Percentiles rank a stretch among this genome's conserved stretches.
Evolutionary conservation across 768 basidiomycete species (phyloP).

Genomic region (Roridomyces roridus): DNA sequence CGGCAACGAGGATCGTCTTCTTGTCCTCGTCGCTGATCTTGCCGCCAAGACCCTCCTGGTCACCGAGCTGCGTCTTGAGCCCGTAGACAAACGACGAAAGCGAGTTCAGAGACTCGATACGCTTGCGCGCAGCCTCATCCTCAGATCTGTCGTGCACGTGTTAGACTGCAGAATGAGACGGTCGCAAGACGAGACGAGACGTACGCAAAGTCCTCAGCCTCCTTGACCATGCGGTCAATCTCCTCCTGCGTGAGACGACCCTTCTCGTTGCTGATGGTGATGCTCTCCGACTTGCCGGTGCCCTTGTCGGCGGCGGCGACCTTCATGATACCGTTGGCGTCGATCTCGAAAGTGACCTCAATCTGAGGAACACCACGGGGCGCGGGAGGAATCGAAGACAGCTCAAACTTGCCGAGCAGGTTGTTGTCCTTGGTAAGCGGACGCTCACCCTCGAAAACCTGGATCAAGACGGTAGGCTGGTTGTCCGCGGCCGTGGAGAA

Average conservation of each 20-base stretch:
- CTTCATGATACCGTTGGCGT: slow-evolving; percentile 95
- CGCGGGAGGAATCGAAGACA: slow-evolving; percentile 90
- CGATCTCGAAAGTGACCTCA: slow-evolving; percentile 95
- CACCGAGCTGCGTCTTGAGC: slow-evolving; percentile 85
- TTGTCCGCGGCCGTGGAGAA: slow-evolving; percentile 90
- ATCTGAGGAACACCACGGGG: slow-evolving; percentile 98
- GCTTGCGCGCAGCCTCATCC: slow-evolving; percentile 80
- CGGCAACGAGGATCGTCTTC: slow-evolving; percentile 76
- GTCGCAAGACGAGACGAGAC: neutral
- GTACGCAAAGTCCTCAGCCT: slow-evolving; percentile 86
- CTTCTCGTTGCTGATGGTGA: slow-evolving; percentile 97
- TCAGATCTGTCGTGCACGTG: slow-evolving; percentile 46
- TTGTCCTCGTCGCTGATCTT: slow-evolving; percentile 85
- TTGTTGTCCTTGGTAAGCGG: slow-evolving; percentile 99
- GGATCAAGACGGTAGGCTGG: slow-evolving; percentile 95
- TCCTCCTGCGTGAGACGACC: slow-evolving; percentile 89
- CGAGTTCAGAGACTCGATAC: slow-evolving; percentile 84
- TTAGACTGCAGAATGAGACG: neutral
- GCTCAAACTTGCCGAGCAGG: slow-evolving; percentile 95
- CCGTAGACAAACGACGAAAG: slow-evolving; percentile 86
- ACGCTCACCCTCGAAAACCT: slow-evolving; percentile 98
- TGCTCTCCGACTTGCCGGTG: slow-evolving; percentile 85
- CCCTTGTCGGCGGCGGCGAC: slow-evolving; percentile 94
- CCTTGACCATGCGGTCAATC: slow-evolving; percentile 94
- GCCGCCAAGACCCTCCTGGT: slow-evolving; percentile 90